Evolutionary conservation across 768 basidiomycete genomes (phyloP).

Genomic region (Suillus weaverae): DNA sequence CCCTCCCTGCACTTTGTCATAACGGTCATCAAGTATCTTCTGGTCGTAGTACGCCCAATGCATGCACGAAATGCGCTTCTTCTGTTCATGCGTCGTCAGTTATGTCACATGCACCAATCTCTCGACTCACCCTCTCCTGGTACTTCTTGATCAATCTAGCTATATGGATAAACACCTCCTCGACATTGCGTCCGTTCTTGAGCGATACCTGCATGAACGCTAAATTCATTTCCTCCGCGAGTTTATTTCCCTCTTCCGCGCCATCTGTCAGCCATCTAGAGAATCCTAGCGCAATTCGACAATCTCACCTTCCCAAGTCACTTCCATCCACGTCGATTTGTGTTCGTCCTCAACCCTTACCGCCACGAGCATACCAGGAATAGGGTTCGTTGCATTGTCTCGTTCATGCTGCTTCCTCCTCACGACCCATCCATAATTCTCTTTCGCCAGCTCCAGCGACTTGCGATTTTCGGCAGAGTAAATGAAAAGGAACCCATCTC

Average conservation of each 20-base stretch:
- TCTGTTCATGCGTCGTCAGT: not conserved
- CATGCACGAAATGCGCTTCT: not conserved
- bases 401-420: not conserved
- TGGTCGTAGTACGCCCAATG: constrained; percentile 3
- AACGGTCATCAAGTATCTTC: not conserved
- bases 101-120: not conserved
- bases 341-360: not conserved
- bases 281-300: not conserved
- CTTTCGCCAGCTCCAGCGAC: not conserved
- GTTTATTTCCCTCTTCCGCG: not conserved
- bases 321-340: constrained; percentile 1
- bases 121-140: not conserved
- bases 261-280: not conserved
- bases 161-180: constrained; percentile 1
- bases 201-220: constrained; percentile 3
- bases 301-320: not conserved
- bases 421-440: constrained; percentile 1
- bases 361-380: constrained; percentile 2
- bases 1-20: not conserved
- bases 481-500: constrained; percentile 1
- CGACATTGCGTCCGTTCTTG: constrained; percentile 3
- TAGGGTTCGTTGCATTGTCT: constrained; percentile 2
- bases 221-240: not conserved
- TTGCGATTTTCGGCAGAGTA: constrained; percentile 4
- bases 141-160: not conserved